Percentiles rank a stretch among this genome's conserved stretches.
phyloP scores from a whole-genome alignment of 208 protist genomes.

The Acanthamoeba castellanii region DNA sequence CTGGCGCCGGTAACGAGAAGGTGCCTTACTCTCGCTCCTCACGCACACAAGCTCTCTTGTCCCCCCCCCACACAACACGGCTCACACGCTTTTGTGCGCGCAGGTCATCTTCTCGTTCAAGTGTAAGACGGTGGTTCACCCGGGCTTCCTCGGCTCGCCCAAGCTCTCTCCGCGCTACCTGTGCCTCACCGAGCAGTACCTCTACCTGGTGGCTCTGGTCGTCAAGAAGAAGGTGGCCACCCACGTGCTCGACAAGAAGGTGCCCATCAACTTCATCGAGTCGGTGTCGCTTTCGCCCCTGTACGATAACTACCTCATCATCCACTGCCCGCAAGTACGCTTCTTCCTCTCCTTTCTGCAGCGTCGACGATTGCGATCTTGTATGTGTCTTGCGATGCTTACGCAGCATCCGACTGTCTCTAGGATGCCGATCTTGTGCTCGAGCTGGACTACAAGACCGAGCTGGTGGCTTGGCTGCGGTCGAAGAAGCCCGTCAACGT shows the following conservation, averaged over 20 bases:
- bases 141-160: conserved; percentile 38
- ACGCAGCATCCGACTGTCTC: conserved; percentile 17
- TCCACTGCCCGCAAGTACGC: conserved; percentile 55
- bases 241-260: conserved; percentile 62
- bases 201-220: not conserved
- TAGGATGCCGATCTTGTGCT: conserved; percentile 81
- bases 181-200: conserved; percentile 57
- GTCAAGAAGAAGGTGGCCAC: conserved; percentile 78
- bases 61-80: too few species aligned
- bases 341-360: not conserved
- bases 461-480: conserved; percentile 75
- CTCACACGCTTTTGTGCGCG: not conserved
- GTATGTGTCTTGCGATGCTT: not conserved
- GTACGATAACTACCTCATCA: conserved; percentile 67
- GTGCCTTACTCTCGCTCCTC: not conserved
- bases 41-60: too few species aligned
- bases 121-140: conserved; percentile 47
- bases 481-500: conserved; percentile 67
- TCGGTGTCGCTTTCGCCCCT: conserved; percentile 5
- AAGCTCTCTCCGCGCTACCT: conserved; percentile 69
- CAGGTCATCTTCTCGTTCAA: conserved; percentile 66
- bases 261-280: conserved; percentile 59
- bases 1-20: conserved; percentile 59
- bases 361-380: not conserved
- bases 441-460: conserved; percentile 83